Base-by-base conservation (phyloP, 257 asterid genomes). In the Vinca minor region DNA sequence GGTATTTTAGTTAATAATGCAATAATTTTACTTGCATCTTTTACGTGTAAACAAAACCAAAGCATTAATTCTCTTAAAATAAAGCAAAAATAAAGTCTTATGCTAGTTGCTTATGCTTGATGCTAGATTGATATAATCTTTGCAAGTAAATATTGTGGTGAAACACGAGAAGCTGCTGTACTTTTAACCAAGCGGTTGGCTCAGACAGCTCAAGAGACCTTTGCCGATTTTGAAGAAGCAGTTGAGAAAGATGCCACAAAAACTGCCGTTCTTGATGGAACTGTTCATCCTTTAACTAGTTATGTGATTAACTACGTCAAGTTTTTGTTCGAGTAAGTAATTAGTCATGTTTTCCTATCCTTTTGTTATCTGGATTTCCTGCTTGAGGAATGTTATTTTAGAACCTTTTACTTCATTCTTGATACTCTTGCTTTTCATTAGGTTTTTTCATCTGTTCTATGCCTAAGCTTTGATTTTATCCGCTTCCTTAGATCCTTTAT, bases 271-370 rank as follows among this genome's bases (percentile, higher is more conserved):
- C 89, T 89, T 45, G 98, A 92, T 81, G 98, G 98, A 78, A 89
- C 98, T 42, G 98, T 92, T 72, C 98, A 92, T 74, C 98, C 98
- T 35, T 70, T 92, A 65, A 92, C 98, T 41, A 92, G 96, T 88
- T 92, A 92, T 59, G 97, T 92, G 52, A 92, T 92, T 49, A 89
- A 92, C 80, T 92, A 92, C 14, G 96, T 92, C 48, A 92, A 89
- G 73, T 92, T 92, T 79, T 76, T 92, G 60, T 92, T 85, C 34
- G 98, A 92, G 98, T 89, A 82, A 82, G 95, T n/a, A 56, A n/a
- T 21, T 58, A 52, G 21, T 21, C 0, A 54, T 42, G 15, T 18
- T 47, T 10, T 62, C 60, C 21, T n/a, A 38, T 62, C 36, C 14
- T 53, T 34, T 17, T n/a, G 28, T 5, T 6, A 1, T 25, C 5